Evolutionary conservation across 2,329 filamentous ascomycete genomes (phyloP).

Genomic region (Fonsecaea multimorphosa): DNA sequence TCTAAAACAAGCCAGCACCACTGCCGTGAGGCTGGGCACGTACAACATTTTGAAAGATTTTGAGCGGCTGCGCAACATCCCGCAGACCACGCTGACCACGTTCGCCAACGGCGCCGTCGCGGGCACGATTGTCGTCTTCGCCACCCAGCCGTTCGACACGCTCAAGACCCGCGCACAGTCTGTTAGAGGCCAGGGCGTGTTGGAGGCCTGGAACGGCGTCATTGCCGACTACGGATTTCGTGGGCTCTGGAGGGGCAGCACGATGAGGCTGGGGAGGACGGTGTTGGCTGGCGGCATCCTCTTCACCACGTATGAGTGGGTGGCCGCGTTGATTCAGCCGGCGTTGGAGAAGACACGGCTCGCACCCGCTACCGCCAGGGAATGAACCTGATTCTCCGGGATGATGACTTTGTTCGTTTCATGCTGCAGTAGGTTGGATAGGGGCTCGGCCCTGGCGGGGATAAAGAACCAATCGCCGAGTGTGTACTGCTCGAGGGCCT

Average conservation of each 20-base stretch:
- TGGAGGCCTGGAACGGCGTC: slow-evolving; percentile 63
- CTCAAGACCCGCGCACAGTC: slow-evolving; percentile 54
- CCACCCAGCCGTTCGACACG: slow-evolving; percentile 53
- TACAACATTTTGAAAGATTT: slow-evolving; percentile 70
- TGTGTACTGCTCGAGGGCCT: neutral
- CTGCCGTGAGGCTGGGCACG: slow-evolving; percentile 66
- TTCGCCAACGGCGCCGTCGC: slow-evolving; percentile 68
- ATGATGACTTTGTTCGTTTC: neutral
- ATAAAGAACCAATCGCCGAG: neutral
- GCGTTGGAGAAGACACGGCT: slow-evolving; percentile 37
- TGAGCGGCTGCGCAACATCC: slow-evolving; percentile 55
- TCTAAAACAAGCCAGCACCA: slow-evolving; percentile 67
- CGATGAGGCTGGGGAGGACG: slow-evolving; percentile 69
- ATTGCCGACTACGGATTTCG: slow-evolving; percentile 63
- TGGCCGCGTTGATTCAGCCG: slow-evolving; percentile 57
- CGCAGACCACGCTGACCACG: slow-evolving; percentile 59
- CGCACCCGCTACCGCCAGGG: slow-evolving; percentile 3
- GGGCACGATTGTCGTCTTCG: slow-evolving; percentile 56
- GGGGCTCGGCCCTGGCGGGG: neutral
- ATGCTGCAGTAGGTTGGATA: neutral
- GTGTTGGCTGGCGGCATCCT: slow-evolving; percentile 71
- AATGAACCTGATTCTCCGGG: neutral
- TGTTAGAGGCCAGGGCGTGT: slow-evolving; percentile 62
- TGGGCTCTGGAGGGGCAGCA: slow-evolving; percentile 71
- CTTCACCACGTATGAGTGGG: slow-evolving; percentile 67